phyloP scores from a whole-genome alignment of 805 yeast genomes.

The Metschnikowia santaceciliae region DNA sequence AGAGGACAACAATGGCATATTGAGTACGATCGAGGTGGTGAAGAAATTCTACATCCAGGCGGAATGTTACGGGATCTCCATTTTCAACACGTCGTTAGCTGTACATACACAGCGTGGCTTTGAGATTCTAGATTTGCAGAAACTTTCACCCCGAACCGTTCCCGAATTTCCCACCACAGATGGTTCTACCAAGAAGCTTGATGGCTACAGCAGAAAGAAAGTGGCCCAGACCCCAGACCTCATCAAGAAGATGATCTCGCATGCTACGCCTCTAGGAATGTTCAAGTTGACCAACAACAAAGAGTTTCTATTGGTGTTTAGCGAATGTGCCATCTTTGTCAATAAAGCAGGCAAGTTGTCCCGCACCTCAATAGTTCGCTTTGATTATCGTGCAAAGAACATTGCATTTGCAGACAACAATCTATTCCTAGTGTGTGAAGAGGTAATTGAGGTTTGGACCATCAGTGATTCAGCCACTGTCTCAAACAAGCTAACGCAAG shows the following conservation, averaged over 20 bases:
- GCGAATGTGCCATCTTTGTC: conserved; percentile 63
- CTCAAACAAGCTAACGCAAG: conserved; percentile 54
- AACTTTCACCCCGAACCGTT: conserved; percentile 51
- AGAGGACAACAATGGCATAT: conserved; percentile 50
- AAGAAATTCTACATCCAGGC: conserved; percentile 49
- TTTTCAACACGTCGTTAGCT: conserved; percentile 64
- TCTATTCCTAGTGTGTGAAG: conserved; percentile 52
- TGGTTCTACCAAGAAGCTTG: conserved; percentile 21
- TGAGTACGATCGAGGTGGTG: conserved; percentile 34
- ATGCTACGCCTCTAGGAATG: conserved; percentile 57
- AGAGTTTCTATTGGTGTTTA: conserved; percentile 62
- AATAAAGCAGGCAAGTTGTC: conserved; percentile 56
- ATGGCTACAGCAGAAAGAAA: conserved; percentile 27
- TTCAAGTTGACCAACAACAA: conserved; percentile 52
- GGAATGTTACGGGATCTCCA: conserved; percentile 57
- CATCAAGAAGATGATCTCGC: conserved; percentile 37
- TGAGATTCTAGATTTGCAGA: conserved; percentile 58
- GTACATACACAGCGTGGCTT: conserved; percentile 66
- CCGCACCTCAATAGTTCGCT: conserved; percentile 39
- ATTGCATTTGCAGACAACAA: conserved; percentile 33
- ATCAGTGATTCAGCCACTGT: conserved; percentile 45
- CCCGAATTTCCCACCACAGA: conserved; percentile 44
- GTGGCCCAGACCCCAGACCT: conserved; percentile 23
- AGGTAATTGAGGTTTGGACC: conserved; percentile 66
- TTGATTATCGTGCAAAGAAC: conserved; percentile 37